Percentiles rank a stretch among this genome's conserved stretches.
Conservation (phyloP, 1,284 basidiomycete species). For the Stygiomarasmius scandens region DNA sequence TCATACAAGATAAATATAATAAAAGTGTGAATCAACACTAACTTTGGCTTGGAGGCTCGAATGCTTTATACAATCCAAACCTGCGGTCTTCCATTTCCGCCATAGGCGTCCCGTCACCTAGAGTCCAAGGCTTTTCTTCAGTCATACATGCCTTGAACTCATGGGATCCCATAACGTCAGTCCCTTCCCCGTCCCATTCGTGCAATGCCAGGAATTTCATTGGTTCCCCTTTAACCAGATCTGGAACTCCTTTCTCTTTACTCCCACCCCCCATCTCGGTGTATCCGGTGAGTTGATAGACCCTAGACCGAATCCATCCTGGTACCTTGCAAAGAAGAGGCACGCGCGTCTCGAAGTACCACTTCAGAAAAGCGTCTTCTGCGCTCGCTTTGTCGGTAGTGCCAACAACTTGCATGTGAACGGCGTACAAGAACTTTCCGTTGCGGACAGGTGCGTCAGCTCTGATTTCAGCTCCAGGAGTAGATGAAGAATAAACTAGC, state of each 20-base stretch:
- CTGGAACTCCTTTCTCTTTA: neutral
- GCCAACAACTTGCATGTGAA: slow-evolving; percentile 18
- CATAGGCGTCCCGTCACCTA: slow-evolving; percentile 3
- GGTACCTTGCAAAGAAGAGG: slow-evolving; percentile 32
- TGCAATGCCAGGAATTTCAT: slow-evolving; percentile 35
- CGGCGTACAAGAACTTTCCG: slow-evolving; percentile 12
- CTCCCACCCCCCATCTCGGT: slow-evolving; percentile 15
- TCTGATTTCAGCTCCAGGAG: neutral
- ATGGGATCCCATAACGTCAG: slow-evolving; percentile 22
- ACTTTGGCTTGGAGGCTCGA: no score
- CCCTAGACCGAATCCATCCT: slow-evolving; percentile 35
- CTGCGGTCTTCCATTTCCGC: slow-evolving; percentile 16
- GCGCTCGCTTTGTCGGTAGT: slow-evolving; percentile 28
- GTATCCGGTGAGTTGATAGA: slow-evolving; percentile 32
- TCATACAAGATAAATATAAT: no score
- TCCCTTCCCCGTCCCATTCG: slow-evolving; percentile 29
- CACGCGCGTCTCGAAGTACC: slow-evolving; percentile 41
- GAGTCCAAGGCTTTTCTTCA: slow-evolving; percentile 2
- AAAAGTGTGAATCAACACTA: no score
- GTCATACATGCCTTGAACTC: slow-evolving; percentile 27
- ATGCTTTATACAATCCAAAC: slow-evolving; percentile 14
- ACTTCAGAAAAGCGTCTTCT: slow-evolving; percentile 45
- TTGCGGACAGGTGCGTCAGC: neutral
- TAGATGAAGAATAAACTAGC: slow-evolving; percentile 28
- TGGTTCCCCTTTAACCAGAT: neutral